A percentile compares a stretch with the other conserved stretches of the same genome.
phyloP scores from a whole-genome alignment of 148 eudicot genomes.

The Chenopodium suecicum region DNA sequence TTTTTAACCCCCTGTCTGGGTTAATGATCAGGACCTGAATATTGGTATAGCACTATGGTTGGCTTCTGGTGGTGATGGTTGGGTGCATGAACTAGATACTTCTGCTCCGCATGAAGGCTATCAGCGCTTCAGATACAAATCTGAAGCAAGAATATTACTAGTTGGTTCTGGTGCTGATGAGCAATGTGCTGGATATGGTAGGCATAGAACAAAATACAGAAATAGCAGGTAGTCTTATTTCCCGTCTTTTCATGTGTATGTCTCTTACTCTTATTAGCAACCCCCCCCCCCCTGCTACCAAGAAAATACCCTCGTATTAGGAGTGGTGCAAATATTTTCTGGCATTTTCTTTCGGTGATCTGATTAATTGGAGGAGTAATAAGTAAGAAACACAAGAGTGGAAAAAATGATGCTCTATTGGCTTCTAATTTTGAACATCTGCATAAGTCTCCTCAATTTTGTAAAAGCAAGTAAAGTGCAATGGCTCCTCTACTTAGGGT shows the following conservation, averaged over 20 bases:
- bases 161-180: conserved; percentile 98
- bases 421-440: background rate
- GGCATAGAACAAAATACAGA: conserved; percentile 83
- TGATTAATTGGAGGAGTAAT: background rate
- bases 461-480: background rate
- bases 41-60: conserved; percentile 94
- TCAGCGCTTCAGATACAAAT: conserved; percentile 52
- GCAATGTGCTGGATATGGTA: conserved; percentile 98
- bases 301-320: background rate
- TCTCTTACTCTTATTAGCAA: background rate
- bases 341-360: background rate
- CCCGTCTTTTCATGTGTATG: background rate
- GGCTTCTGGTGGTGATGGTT: conserved; percentile 91
- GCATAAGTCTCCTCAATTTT: background rate
- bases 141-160: conserved; percentile 76
- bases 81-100: conserved; percentile 47
- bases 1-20: background rate
- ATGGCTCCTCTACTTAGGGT: background rate
- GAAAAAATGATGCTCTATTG: background rate
- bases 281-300: background rate
- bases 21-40: conserved; percentile 71
- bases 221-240: conserved; percentile 54
- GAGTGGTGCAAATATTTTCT: background rate
- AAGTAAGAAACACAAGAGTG: background rate
- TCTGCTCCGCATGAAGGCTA: conserved; percentile 18